phyloP scores from a whole-genome alignment of 1,139 yeast genomes.

The Scheffersomyces cryptocercus region DNA sequence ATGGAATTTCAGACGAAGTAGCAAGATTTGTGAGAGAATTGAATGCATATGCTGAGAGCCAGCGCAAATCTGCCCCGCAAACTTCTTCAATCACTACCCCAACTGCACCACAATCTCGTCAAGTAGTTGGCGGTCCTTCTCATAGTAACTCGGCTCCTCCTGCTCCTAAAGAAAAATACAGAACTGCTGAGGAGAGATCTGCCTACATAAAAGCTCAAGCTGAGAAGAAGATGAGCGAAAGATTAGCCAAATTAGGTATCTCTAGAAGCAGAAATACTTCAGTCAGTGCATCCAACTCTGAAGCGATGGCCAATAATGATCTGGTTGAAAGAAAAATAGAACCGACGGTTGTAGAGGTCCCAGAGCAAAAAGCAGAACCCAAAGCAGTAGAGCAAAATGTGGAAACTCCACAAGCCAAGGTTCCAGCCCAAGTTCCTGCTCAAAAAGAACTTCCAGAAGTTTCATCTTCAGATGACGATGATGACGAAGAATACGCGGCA shows the following conservation, averaged over 20 bases:
- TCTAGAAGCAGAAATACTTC: conserved; percentile 34
- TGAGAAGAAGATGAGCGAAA: conserved; percentile 83
- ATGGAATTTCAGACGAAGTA: conserved; percentile 69
- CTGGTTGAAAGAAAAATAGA: too few species aligned
- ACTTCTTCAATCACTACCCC: conserved; percentile 2
- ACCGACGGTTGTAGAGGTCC: neutral
- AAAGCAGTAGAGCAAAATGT: neutral
- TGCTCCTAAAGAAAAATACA: conserved; percentile 18
- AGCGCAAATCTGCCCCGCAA: neutral
- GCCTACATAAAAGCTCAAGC: conserved; percentile 91
- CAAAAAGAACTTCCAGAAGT: conserved; percentile 1
- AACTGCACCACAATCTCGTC: conserved; percentile 5
- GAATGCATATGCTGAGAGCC: conserved; percentile 21
- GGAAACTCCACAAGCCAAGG: conserved; percentile 2
- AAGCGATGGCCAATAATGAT: neutral
- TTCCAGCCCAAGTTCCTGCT: conserved; percentile 13
- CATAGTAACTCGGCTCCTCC: conserved; percentile 8
- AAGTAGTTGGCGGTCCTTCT: conserved; percentile 3
- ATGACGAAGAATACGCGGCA: conserved; percentile 49
- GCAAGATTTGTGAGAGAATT: conserved; percentile 61
- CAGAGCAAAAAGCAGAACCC: conserved; percentile 1
- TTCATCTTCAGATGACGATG: conserved; percentile 34
- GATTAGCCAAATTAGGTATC: conserved; percentile 84
- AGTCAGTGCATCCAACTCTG: conserved; percentile 1
- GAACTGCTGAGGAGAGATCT: conserved; percentile 65